These are phyloP conservation scores for Mycena vulgaris DNA, from an alignment of 768 basidiomycete species.

Conservation along the genomic window DNA sequence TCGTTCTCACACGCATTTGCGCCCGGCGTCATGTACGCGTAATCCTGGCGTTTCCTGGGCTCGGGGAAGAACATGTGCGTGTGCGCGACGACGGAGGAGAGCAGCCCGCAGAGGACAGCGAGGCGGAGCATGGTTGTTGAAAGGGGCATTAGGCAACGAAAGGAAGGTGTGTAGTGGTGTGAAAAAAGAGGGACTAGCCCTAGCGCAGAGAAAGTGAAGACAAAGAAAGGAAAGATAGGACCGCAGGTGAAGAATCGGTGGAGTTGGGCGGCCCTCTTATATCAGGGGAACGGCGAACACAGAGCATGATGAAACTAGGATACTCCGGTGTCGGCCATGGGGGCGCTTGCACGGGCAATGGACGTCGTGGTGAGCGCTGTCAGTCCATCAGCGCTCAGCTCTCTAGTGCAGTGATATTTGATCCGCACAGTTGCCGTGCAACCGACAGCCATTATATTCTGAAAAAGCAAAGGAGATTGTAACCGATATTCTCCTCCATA, in stretches of 20 bases:
- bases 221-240: background rate
- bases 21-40: background rate
- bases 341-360: too few species aligned
- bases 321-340: too few species aligned
- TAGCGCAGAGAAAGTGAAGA: too few species aligned
- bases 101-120: background rate
- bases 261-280: background rate
- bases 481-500: too few species aligned
- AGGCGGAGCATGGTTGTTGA: background rate
- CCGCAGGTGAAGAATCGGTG: background rate
- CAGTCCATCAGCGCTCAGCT: too few species aligned
- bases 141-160: background rate
- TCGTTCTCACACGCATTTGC: background rate
- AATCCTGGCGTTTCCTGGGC: background rate
- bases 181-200: constrained; percentile 1
- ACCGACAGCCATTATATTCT: too few species aligned
- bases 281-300: too few species aligned
- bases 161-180: background rate
- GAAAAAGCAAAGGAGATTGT: too few species aligned
- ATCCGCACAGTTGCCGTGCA: too few species aligned
- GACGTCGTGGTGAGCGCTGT: too few species aligned
- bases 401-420: too few species aligned
- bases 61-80: constrained; percentile 1
- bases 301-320: too few species aligned
- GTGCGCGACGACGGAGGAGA: background rate